Base-by-base conservation (phyloP, 768 basidiomycete genomes). In the Cyathus striatus region DNA sequence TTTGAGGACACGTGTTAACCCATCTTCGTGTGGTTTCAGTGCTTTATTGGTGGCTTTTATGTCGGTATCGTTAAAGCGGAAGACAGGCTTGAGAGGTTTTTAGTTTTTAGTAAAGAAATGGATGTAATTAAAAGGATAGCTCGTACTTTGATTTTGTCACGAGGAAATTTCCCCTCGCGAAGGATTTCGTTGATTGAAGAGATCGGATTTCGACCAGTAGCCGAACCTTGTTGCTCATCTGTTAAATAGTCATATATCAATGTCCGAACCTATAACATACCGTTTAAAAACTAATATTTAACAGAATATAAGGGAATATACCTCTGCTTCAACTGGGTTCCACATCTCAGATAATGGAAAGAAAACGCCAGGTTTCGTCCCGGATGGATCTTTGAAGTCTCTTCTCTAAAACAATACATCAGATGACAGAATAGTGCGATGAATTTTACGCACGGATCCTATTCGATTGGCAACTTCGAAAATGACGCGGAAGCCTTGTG, bases 111-210 rank as follows among this genome's bases (percentile, higher is more conserved):
- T n/a, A n/a, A n/a, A n/a, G 9, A 37, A 30, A 16, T 16, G 1
- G 10, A 37, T 2, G 20, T 37, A 12, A 40, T 16, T 26, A 41
- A n/a, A 10, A 17, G 33, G 21, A 25, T 30, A 30, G 17, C 9
- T 13, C 42, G 24, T 25, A 90, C 93, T 73, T 91, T 94, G 38
- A 76, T 68, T 60, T 72, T 86, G 52, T 97, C 93, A 45, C 92
- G 75, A 20, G 68, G 69, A 49, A 85, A 81, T 52, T 80, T 85
- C 25, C 90, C 88, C 42, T 90, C 89, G 13, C 91, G 78, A 27
- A 99, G 74, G 12, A 90, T 83, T 51, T 98, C 96, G 52, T 94
- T 96, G 60, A 98, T 91, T 1, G 94, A 92, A 0, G 83, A 81
- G 47, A 97, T 86, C 5, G 90, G 90, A 59, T 94, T 92, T 35